Conservation (phyloP, 306 rosid genomes). For the Adenanthera pavonina region DNA sequence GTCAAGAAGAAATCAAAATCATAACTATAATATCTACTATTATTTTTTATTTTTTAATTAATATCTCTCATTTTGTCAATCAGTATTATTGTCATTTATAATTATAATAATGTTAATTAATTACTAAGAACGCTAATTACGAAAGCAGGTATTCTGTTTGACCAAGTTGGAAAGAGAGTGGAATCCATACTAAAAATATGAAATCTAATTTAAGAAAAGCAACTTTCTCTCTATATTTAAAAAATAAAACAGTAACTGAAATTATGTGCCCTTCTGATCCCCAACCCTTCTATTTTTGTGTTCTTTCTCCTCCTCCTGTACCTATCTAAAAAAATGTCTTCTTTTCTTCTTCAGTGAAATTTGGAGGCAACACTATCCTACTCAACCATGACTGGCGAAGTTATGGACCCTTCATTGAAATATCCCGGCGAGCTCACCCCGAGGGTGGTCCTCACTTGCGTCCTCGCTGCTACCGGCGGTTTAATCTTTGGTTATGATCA, state of each 20-base stretch:
- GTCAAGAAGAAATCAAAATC: neutral
- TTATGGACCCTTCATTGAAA: conserved; percentile 27
- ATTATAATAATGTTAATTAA: too few relatives aligned
- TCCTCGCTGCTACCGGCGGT: conserved; percentile 75
- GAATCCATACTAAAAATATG: neutral
- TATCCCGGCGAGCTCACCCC: conserved; percentile 64
- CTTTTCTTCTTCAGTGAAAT: neutral
- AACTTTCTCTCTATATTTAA: neutral
- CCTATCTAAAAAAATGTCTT: neutral
- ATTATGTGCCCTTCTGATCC: neutral
- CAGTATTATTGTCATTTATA: neutral
- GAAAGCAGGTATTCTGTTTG: neutral
- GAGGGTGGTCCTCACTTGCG: conserved; percentile 59
- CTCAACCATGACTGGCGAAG: neutral
- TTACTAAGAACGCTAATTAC: too few relatives aligned
- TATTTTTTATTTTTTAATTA: too few relatives aligned
- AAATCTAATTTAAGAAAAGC: neutral
- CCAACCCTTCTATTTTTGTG: conserved; percentile 19
- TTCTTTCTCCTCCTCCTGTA: neutral
- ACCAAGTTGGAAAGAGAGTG: neutral
- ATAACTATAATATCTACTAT: neutral
- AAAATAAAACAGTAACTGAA: neutral
- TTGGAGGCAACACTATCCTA: neutral
- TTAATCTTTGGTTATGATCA: conserved; percentile 85
- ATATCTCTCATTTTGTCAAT: neutral